Evolutionary conservation across 768 basidiomycete genomes (phyloP), one percentile per base, ranked within the genome.

Genomic region (Boletus sensibilis): DNA sequence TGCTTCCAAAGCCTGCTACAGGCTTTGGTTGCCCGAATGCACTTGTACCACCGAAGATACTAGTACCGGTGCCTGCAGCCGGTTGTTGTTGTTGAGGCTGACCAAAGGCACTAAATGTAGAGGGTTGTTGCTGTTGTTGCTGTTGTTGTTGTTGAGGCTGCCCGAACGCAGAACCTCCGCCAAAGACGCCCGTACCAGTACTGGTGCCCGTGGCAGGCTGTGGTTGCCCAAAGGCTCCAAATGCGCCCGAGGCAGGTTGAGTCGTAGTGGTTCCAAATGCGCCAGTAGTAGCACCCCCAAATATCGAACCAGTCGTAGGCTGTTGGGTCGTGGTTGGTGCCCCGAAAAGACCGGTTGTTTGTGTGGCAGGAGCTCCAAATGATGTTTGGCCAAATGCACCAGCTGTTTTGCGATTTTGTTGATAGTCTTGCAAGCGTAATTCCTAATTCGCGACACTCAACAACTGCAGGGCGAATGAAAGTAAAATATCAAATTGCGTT

Each of bases 381-480:
- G 70, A 61, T 11, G 80, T 64, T 70, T 79, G 79, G 21, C 81
- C 82, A 69, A 90, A 92, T 42, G 81, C 79, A 55, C 75, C 73
- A 12, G 85, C 86, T 13, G 86, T 84, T 73, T 92, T 92, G 18
- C 89, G 82, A 48, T 82, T 82, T 67, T 89, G 87, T 23, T 76
- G 71, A 58, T 92, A 91, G 67, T 92, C 90, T 81, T 91, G 88
- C 23, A 81, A 53, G 44, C 88, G 84, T 37, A 91, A 69, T 79
- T 92, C 90, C 88, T 90, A 58, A 25, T 52, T 40, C 13, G 4
- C 53, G 52, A 33, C 16, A 41, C 5, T 59, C 33, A 61, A 18
- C 35, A 42, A 50, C 50, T 39, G 46, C 21, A 6, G 37, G 21
- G 4, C 34, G 12, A 34, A 42, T 10, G 3, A 38, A 34, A 49